These are phyloP conservation scores for Begonia peltatifolia DNA, from an alignment of 306 rosid species.

Conservation along the genomic window DNA sequence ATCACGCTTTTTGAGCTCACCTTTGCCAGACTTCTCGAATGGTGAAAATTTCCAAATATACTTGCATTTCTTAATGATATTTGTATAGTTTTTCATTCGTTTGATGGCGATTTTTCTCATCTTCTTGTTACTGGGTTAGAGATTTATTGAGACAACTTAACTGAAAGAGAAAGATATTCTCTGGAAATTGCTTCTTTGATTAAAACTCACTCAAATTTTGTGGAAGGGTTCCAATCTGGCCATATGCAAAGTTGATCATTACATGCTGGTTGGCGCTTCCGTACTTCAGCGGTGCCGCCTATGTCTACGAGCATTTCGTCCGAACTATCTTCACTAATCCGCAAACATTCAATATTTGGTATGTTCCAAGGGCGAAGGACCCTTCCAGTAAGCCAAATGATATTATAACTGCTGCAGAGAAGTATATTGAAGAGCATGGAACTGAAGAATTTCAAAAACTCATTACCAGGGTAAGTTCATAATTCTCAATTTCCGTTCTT, in stretches of 20 bases:
- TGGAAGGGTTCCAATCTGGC: conserved; percentile 87
- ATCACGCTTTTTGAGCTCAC: conserved; percentile 89
- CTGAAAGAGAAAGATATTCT: too few species aligned
- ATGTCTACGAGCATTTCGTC: conserved; percentile 75
- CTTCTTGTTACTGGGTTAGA: too few species aligned
- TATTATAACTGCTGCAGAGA: conserved; percentile 69
- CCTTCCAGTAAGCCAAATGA: conserved; percentile 35
- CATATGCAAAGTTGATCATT: conserved; percentile 66
- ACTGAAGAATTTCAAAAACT: conserved; percentile 51
- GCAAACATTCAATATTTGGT: conserved; percentile 71
- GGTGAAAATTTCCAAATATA: conserved; percentile 20
- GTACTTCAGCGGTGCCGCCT: conserved; percentile 78
- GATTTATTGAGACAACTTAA: not conserved
- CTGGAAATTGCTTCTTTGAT: too few species aligned
- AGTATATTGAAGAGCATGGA: conserved; percentile 68
- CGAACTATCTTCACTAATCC: conserved; percentile 59
- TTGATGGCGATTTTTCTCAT: too few species aligned
- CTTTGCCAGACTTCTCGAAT: conserved; percentile 65
- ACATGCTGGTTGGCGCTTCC: conserved; percentile 89
- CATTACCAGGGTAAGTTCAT: conserved; percentile 41
- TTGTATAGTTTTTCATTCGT: too few species aligned
- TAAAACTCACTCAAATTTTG: not conserved
- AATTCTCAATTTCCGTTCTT: too few species aligned
- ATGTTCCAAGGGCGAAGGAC: conserved; percentile 72
- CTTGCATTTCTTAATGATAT: too few species aligned